Base-by-base conservation (phyloP, 805 yeast genomes). In the Cyberlindnera euphorbiae region DNA sequence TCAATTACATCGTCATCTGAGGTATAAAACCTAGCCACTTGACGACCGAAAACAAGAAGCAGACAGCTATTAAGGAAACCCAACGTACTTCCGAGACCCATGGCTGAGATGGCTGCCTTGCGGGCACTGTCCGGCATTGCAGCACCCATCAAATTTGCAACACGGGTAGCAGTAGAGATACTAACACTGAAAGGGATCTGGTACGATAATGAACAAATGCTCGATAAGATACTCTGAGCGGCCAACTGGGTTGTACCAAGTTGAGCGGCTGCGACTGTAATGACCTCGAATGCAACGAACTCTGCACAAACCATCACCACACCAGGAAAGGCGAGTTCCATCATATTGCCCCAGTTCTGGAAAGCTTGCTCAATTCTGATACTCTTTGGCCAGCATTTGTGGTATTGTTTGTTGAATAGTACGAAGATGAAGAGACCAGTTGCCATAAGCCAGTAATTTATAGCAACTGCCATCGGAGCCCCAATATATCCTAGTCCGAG, bases 401-500 rank as follows among this genome's bases (percentile, higher is more conserved):
- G 33, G 8, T 79, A 73, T 15, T 60, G 59, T 1, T 84, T 80
- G 33, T 80, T 57, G 42, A 59, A 67, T 1, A 67, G 17, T 8
- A 47, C 41, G 29, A 49, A 50, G 10, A 44, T 36, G 11, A 47
- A 28, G 8, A 52, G 38, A 10, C 54, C 39, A 24, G 43, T 44
- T 31, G 52, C 63, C 77, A 79, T 79, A 36, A 77, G 44, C 85
- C 93, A 84, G 53, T 80, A 82, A 28, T 83, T 78, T 16, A 82
- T 63, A 6, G 75, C 75, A 17, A 79, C 80, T 3, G 94, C 88
- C 5, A 81, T 62, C 2, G 96, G 90, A 0, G 95, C 90, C 1
- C 96, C 96, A 26, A 73, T 60, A 53, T 66, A 86, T 0, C 96
- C 96, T 11, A 87, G 47, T 2, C 95, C 95, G 35, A 75, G 64